Conservation (phyloP, 2,329 filamentous ascomycete species). For the Ascochyta pisi region DNA sequence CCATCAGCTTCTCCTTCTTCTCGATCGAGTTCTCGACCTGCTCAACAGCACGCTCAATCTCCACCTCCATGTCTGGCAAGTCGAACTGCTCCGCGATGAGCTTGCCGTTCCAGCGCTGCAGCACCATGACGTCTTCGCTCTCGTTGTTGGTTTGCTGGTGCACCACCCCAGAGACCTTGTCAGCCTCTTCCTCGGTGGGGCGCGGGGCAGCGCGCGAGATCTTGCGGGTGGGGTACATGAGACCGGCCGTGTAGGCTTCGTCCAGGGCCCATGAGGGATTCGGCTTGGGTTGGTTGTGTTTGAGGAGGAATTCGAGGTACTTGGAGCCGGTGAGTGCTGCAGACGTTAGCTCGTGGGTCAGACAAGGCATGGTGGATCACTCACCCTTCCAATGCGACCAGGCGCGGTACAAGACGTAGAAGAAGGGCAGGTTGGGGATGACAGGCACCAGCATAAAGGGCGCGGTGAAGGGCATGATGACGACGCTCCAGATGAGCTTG, state of each 20-base stretch:
- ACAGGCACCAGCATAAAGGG: conserved; percentile 86
- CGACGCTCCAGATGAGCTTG: conserved; percentile 76
- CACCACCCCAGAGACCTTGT: conserved; percentile 48
- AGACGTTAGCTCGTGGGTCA: not conserved
- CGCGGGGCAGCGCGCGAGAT: conserved; percentile 48
- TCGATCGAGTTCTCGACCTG: conserved; percentile 57
- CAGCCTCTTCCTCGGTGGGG: conserved; percentile 48
- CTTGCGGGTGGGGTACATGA: conserved; percentile 53
- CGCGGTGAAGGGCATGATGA: conserved; percentile 70
- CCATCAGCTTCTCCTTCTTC: conserved; percentile 43
- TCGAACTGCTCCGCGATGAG: conserved; percentile 58
- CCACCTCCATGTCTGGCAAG: conserved; percentile 60
- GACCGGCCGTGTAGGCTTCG: conserved; percentile 69
- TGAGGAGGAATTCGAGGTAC: conserved; percentile 81
- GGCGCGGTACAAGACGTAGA: conserved; percentile 89
- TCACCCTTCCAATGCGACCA: conserved; percentile 55
- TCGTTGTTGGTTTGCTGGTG: conserved; percentile 51
- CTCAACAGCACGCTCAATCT: conserved; percentile 60
- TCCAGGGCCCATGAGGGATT: conserved; percentile 74
- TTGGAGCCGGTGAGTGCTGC: conserved; percentile 79
- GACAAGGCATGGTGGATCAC: not conserved
- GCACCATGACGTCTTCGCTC: conserved; percentile 56
- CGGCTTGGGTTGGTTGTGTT: conserved; percentile 72
- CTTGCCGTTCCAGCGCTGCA: conserved; percentile 59
- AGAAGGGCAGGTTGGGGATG: conserved; percentile 93